Conservation (phyloP, 2,329 filamentous ascomycete genomes). For the Claviceps citrina region DNA sequence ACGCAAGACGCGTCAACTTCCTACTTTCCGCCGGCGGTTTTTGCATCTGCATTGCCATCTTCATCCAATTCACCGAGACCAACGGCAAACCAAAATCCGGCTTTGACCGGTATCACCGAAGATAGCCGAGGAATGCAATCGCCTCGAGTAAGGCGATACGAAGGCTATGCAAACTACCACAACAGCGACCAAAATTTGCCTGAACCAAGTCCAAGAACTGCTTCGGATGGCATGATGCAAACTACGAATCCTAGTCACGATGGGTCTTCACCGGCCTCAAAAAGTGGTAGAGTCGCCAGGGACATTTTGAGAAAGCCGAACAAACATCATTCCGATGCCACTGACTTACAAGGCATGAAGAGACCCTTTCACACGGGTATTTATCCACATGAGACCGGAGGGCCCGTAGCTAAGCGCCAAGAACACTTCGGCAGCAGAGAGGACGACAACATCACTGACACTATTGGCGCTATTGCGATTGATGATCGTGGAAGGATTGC, state of each 20-base stretch:
- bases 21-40: neutral
- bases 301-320: neutral
- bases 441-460: conserved; percentile 68
- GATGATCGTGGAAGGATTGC: conserved; percentile 78
- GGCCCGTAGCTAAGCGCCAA: conserved; percentile 6
- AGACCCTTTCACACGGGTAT: conserved; percentile 12
- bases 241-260: conserved; percentile 5
- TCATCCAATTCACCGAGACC: neutral
- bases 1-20: conserved; percentile 9
- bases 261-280: conserved; percentile 10
- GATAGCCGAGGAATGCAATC: neutral
- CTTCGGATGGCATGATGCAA: neutral
- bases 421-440: conserved; percentile 11
- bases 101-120: neutral
- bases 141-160: neutral
- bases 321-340: neutral
- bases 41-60: neutral
- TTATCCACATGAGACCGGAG: conserved; percentile 4
- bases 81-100: neutral
- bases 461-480: conserved; percentile 87
- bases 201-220: neutral
- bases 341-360: conserved; percentile 17
- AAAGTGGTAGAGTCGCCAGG: neutral
- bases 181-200: neutral
- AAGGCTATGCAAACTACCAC: neutral